phyloP scores from a whole-genome alignment of 1,139 yeast genomes.

The Scheffersomyces illinoinensis region DNA sequence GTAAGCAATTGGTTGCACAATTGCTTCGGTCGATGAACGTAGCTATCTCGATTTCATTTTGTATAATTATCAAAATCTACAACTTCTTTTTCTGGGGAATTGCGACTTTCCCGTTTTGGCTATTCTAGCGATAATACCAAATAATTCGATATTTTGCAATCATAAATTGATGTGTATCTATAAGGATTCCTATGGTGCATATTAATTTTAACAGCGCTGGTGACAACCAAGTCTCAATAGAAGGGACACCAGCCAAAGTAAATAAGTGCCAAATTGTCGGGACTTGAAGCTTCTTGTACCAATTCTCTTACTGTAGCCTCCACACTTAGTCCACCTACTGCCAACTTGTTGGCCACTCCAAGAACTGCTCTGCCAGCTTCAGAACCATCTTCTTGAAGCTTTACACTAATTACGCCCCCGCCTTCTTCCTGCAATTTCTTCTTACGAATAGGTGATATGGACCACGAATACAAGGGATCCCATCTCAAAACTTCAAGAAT shows the following conservation, averaged over 20 bases:
- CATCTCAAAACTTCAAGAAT: constrained; percentile 84
- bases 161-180: background rate
- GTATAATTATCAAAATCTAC: background rate
- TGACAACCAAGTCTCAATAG: constrained; percentile 21
- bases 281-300: constrained; percentile 73
- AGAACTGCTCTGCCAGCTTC: constrained; percentile 81
- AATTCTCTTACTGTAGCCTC: constrained; percentile 86
- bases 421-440: constrained; percentile 53
- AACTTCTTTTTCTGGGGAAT: background rate
- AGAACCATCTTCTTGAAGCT: constrained; percentile 56
- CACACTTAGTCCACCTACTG: constrained; percentile 66
- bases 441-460: constrained; percentile 68
- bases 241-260: constrained; percentile 84
- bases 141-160: background rate
- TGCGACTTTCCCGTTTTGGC: background rate
- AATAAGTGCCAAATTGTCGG: constrained; percentile 67
- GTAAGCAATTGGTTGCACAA: background rate
- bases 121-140: no score
- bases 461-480: constrained; percentile 95
- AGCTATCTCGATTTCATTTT: background rate
- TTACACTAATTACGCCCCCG: constrained; percentile 15
- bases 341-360: constrained; percentile 69
- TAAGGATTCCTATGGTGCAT: background rate
- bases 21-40: no score
- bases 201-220: background rate